Conservation (phyloP, 148 eudicot genomes). For the Dysphania ambrosioides region DNA sequence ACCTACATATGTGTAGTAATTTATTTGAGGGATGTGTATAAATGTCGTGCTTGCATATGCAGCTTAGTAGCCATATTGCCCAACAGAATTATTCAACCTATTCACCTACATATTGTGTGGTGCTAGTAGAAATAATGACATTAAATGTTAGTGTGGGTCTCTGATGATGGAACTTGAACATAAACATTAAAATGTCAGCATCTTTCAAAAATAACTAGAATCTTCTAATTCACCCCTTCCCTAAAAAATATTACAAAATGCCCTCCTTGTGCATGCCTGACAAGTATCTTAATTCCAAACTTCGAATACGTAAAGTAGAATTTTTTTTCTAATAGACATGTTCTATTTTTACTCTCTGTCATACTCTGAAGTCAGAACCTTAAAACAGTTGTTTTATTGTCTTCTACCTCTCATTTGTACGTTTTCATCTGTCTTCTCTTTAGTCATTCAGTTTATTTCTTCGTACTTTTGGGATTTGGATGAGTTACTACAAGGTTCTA, state of each 20-base stretch:
- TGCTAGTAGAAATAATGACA: background rate
- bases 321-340: background rate
- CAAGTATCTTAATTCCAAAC: background rate
- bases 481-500: conserved; percentile 24
- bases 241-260: background rate
- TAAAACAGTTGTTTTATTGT: background rate
- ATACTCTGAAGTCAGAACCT: background rate
- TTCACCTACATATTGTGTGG: too few species aligned
- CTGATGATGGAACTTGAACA: background rate
- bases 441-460: background rate
- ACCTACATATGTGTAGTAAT: too few species aligned
- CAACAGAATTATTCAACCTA: too few species aligned
- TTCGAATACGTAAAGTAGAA: background rate
- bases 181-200: background rate
- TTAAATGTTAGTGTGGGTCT: background rate
- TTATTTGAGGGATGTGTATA: background rate
- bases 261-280: background rate
- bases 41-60: too few species aligned
- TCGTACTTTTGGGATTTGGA: conserved; percentile 36
- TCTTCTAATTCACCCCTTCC: background rate
- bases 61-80: too few species aligned
- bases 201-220: too few species aligned
- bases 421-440: background rate
- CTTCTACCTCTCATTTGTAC: background rate
- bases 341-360: background rate